phyloP scores from a whole-genome alignment of 73 alveolate genomes.

The Stentor coeruleus region DNA sequence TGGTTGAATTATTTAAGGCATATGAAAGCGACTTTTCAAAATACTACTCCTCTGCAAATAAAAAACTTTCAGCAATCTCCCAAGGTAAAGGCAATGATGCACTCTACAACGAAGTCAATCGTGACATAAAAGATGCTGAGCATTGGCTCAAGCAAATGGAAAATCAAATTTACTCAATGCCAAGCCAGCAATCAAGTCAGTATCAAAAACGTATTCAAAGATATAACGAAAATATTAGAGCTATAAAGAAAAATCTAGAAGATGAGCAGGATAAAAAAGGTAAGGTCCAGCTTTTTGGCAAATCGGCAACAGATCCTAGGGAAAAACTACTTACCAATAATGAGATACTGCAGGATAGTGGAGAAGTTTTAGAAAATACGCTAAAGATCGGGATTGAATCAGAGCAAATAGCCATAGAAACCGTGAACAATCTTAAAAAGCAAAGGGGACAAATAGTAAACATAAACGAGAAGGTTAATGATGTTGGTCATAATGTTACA shows the following conservation, averaged over 20 bases:
- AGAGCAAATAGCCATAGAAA: conserved; percentile 9
- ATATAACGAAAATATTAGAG: not conserved
- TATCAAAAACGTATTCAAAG: not conserved
- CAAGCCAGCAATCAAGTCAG: not conserved
- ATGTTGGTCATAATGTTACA: conserved; percentile 7
- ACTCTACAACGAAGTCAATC: not conserved
- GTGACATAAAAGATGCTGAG: conserved; percentile 18
- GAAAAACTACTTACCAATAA: conserved; percentile 12
- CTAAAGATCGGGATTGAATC: not conserved
- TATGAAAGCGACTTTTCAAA: conserved; percentile 16
- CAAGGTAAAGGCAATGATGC: not conserved
- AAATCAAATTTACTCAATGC: not conserved
- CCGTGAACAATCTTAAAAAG: not conserved
- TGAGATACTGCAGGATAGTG: conserved; percentile 18
- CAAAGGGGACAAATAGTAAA: conserved; percentile 14
- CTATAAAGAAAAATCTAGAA: not conserved
- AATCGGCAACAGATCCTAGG: not conserved
- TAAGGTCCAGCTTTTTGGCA: conserved; percentile 2
- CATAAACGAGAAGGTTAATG: conserved; percentile 18
- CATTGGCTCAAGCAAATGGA: conserved; percentile 23
- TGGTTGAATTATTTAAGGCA: conserved; percentile 14
- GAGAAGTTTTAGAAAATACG: not conserved
- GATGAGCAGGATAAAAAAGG: not conserved
- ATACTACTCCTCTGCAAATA: not conserved
- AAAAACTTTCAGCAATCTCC: not conserved